A percentile compares a stretch with the other conserved stretches of the same genome.
Conservation (phyloP, 2,329 filamentous ascomycete species). For the Trichoderma asperellum region DNA sequence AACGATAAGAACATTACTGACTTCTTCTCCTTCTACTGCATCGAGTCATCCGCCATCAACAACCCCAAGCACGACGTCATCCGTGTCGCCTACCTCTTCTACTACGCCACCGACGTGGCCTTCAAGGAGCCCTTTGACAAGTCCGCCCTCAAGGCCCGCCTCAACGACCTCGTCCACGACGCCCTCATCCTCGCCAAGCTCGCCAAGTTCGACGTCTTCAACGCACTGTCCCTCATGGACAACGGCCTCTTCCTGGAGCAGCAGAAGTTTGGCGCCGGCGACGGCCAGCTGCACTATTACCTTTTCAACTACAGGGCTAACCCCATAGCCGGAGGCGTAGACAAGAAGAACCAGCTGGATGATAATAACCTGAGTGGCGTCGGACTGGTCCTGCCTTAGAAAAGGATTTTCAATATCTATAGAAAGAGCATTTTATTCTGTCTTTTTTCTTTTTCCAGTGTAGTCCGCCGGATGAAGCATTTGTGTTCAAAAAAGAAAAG, state of each 20-base stretch:
- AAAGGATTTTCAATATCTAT: constrained; percentile 22
- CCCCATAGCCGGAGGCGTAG: constrained; percentile 82
- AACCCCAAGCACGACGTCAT: constrained; percentile 77
- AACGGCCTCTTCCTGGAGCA: constrained; percentile 92
- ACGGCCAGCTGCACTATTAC: constrained; percentile 95
- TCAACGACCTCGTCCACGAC: constrained; percentile 82
- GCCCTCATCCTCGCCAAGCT: constrained; percentile 86
- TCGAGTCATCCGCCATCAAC: constrained; percentile 90
- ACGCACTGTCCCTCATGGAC: constrained; percentile 89
- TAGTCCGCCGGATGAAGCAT: background rate
- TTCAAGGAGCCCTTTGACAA: constrained; percentile 62
- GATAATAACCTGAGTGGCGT: constrained; percentile 80
- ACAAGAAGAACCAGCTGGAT: constrained; percentile 77
- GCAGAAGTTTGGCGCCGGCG: constrained; percentile 92
- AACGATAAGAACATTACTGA: constrained; percentile 81
- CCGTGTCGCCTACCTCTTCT: constrained; percentile 93
- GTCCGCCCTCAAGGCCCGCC: constrained; percentile 70
- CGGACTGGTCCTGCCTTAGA: constrained; percentile 76
- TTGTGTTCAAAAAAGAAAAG: background rate
- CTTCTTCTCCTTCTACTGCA: constrained; percentile 95
- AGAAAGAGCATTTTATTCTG: background rate
- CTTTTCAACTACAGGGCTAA: constrained; percentile 94
- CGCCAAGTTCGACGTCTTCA: constrained; percentile 90
- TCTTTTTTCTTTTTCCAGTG: background rate
- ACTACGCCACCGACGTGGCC: constrained; percentile 86